Base-by-base conservation (phyloP, 495 filamentous ascomycete genomes). In the Patellaria atrata region DNA sequence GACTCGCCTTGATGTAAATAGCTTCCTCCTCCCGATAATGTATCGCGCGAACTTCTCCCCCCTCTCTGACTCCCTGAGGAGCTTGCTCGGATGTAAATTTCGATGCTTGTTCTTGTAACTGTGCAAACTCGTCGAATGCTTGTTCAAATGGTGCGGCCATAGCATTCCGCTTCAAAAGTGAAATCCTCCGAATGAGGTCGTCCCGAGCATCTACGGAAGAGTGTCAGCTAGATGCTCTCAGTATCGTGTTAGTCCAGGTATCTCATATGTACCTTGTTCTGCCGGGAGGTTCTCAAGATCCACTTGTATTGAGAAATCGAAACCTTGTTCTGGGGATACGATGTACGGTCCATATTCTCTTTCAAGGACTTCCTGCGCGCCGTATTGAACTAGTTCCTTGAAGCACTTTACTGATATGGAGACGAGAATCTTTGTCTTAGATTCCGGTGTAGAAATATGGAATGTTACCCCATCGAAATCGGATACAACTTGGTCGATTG, bases 381-480 rank as follows among this genome's bases (percentile, higher is more conserved):
- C 91, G 58, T 96, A 94, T 41, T 81, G 68, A 13, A 94, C 66
- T 22, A 99, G 68, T 56, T 99, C 91, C 36, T 69, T 67, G 69
- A 77, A 99, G 64, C 89, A 99, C 62, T 86, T 82, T 40, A 99
- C 77, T 47, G 81, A 67, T 48, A 99, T 80, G 15, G 87, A 94
- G 24, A 99, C 73, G 28, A 89, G 68, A 48, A 96, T 94, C 60
- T 85, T 80, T 25, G 82, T 73, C 66, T 92, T 94, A 35, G 75
- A 64, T 51, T 94, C 82, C 20, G 85, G 91, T 5, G 89, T 99
- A 18, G 85, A 94, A 43, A 99, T 77, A 58, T 99, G 89, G 61
- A 94, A 99, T 40, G 78, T 89, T 35, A 94, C 87, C 45, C 84
- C 84, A 56, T 99, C 89, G 55, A 99, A 99, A 56, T 99, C 89